phyloP scores from a whole-genome alignment of 768 basidiomycete genomes.

The Xerocomus spinulosus region DNA sequence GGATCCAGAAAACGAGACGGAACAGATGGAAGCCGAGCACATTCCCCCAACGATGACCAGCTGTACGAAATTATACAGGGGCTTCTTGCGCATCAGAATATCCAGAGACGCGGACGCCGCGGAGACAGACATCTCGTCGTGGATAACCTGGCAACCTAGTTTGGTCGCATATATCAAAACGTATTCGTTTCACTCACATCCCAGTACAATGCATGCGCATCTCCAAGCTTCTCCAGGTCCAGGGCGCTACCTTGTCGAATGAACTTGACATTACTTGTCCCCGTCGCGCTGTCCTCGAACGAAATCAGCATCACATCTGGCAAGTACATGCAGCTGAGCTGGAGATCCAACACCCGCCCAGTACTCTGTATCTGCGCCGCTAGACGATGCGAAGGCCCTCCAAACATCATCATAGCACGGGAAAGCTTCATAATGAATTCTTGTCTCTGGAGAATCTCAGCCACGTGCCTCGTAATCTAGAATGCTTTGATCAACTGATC shows the following conservation, averaged over 20 bases:
- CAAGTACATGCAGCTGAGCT: constrained; percentile 67
- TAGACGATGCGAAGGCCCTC: constrained; percentile 77
- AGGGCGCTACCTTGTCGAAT: constrained; percentile 68
- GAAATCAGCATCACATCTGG: constrained; percentile 75
- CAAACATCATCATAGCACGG: constrained; percentile 87
- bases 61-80: constrained; percentile 57
- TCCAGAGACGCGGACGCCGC: constrained; percentile 71
- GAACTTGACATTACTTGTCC: constrained; percentile 77
- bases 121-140: constrained; percentile 71
- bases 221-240: constrained; percentile 72
- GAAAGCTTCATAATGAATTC: constrained; percentile 83
- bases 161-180: not conserved
- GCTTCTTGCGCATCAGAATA: constrained; percentile 61
- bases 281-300: constrained; percentile 76
- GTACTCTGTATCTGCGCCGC: constrained; percentile 79
- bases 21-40: constrained; percentile 72
- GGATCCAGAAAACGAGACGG: constrained; percentile 65
- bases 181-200: constrained; percentile 37
- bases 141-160: constrained; percentile 56
- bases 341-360: constrained; percentile 72
- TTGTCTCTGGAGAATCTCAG: constrained; percentile 75
- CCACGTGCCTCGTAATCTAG: constrained; percentile 80
- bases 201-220: constrained; percentile 72
- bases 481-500: not conserved
- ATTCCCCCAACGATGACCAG: constrained; percentile 69